Base-by-base conservation (phyloP, 345 rosid genomes). In the Crucihimalaya himalaica region DNA sequence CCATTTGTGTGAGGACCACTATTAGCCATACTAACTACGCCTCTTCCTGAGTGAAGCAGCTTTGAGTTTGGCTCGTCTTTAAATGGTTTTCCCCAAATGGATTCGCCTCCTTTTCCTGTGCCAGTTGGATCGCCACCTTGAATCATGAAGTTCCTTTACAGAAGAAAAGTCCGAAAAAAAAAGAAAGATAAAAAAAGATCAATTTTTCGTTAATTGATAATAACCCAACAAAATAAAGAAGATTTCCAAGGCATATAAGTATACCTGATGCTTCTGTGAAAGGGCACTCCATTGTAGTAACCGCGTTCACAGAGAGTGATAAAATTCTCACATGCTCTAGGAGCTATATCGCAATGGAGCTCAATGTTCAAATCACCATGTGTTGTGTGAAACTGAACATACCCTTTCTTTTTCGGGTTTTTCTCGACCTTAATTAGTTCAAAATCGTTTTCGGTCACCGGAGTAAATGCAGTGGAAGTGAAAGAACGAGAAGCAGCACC, bases 61-160 rank as follows among this genome's bases (percentile, higher is more conserved):
- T 95, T 95, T 37, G 98, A 88, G 84, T 95, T 90, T 15, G 83
- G 58, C 72, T 95, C 99, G 69, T 90, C 99, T 77, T 92, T 90
- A 84, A 90, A 95, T 74, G 96, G 94, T 81, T 90, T 90, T 39
- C 97, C 98, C 98, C 99, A 90, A 55, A 92, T 92, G 6, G 98
- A 92, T 82, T 95, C 88, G 13, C 98, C 98, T 69, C 98, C 97
- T 72, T 37, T 83, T 76, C 96, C 97, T 39, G 94, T 92, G 29
- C 98, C 92, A 61, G 92, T 92, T 56, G 99, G 99, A 81, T 95
- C 98, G 52, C 99, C 96, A 20, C 98, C 98, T 86, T 95, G 99
- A 79, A 95, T 90, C 97, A 90, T 95, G 78, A 92, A 95, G 85
- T 89, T 95, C 86, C 98, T 87, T 71, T 15, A 11, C 0, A 27